phyloP scores from a whole-genome alignment of 176 grass and related monocot species.

The Tillandsia leiboldiana region DNA sequence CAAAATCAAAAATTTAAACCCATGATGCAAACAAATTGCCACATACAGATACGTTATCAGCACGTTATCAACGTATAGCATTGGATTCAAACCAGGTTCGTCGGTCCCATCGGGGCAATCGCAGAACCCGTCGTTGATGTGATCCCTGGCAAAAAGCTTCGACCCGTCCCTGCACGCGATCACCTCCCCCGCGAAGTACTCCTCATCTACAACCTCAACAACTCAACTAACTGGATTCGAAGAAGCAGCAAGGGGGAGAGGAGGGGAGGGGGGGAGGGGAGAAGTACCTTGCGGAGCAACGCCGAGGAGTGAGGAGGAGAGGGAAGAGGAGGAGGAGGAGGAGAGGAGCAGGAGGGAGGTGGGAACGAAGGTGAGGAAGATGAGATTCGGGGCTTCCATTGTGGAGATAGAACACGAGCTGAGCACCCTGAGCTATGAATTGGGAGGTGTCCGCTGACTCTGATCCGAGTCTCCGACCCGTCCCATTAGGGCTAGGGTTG shows the following conservation, averaged over 20 bases:
- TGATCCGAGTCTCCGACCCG: too few relatives aligned
- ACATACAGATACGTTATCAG: neutral
- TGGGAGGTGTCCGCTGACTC: too few relatives aligned
- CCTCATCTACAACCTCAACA: constrained; percentile 41
- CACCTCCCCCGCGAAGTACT: constrained; percentile 53
- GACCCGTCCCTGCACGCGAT: constrained; percentile 81
- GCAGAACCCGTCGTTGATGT: constrained; percentile 72
- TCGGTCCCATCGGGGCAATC: constrained; percentile 89
- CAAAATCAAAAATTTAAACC: constrained; percentile 1
- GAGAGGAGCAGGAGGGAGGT: constrained; percentile 34
- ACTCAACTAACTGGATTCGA: neutral
- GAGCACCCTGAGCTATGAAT: too few relatives aligned
- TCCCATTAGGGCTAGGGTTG: too few relatives aligned
- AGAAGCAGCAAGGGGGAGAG: neutral
- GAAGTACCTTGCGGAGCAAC: constrained; percentile 40
- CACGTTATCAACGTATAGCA: neutral
- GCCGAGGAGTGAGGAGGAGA: constrained; percentile 37
- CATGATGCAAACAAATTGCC: neutral
- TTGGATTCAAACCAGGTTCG: constrained; percentile 37
- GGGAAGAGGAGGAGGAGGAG: constrained; percentile 24
- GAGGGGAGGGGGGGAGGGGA: neutral
- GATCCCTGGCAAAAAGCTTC: constrained; percentile 53
- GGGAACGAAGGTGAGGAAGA: constrained; percentile 21
- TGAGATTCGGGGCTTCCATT: constrained; percentile 20
- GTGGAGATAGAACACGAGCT: neutral